These are phyloP conservation scores for Botryobasidium botryosum DNA, from an alignment of 768 basidiomycete genomes.

Conservation along the genomic window DNA sequence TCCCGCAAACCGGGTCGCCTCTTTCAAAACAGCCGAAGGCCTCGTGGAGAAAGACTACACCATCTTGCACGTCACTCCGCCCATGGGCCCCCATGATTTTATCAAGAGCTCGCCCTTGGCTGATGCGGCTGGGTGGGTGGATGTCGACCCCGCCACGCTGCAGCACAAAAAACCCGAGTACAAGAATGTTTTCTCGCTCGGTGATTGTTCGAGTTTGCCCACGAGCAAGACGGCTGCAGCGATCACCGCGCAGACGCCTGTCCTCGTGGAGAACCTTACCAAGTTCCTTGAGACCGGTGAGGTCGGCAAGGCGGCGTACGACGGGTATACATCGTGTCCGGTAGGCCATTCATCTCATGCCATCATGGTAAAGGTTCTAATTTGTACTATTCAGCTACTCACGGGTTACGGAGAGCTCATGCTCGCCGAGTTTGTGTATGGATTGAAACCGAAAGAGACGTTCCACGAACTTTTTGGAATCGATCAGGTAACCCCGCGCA, in stretches of 20 bases:
- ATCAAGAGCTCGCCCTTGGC: constrained; percentile 63
- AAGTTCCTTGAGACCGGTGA: constrained; percentile 57
- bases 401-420: constrained; percentile 59
- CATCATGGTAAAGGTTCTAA: background rate
- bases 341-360: constrained; percentile 27
- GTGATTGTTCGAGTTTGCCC: constrained; percentile 84
- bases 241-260: constrained; percentile 78
- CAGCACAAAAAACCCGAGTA: constrained; percentile 77
- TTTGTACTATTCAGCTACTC: constrained; percentile 33
- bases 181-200: constrained; percentile 26
- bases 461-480: constrained; percentile 44
- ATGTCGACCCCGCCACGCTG: constrained; percentile 64
- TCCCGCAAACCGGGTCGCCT: constrained; percentile 51
- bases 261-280: constrained; percentile 78
- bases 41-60: constrained; percentile 62
- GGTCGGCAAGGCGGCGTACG: constrained; percentile 52
- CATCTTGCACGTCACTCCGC: constrained; percentile 73
- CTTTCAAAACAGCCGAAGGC: constrained; percentile 65
- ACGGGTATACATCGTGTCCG: constrained; percentile 81
- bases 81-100: constrained; percentile 74
- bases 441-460: constrained; percentile 69
- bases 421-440: constrained; percentile 92
- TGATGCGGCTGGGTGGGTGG: constrained; percentile 78
- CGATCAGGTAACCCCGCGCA: constrained; percentile 60
- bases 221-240: constrained; percentile 96